A percentile compares a stretch with the other conserved stretches of the same genome.
These are phyloP conservation scores for Arxiozyma bovina DNA, from an alignment of 1,139 yeast species.

Conservation along the genomic window DNA sequence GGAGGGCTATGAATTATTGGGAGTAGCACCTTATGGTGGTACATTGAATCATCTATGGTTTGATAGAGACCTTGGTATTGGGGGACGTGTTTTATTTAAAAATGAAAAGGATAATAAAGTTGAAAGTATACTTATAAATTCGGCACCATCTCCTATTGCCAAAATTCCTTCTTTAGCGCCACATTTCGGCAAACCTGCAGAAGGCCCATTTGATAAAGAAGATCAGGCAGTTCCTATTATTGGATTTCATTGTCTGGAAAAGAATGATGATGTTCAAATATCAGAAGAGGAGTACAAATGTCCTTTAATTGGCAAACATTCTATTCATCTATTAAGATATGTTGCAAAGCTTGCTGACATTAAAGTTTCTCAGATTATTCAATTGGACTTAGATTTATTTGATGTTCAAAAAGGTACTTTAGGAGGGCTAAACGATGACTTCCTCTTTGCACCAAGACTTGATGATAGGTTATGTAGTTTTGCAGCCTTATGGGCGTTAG, in stretches of 20 bases:
- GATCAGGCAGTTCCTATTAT: slow-evolving; percentile 56
- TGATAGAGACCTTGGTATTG: slow-evolving; percentile 61
- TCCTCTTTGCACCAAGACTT: slow-evolving; percentile 54
- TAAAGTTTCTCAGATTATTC: slow-evolving; percentile 44
- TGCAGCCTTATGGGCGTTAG: slow-evolving; percentile 46
- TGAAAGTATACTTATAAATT: slow-evolving; percentile 41
- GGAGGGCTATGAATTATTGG: slow-evolving; percentile 54
- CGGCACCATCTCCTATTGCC: slow-evolving; percentile 57
- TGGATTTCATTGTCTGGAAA: slow-evolving; percentile 35
- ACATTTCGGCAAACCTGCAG: slow-evolving; percentile 48
- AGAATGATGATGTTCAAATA: slow-evolving; percentile 7
- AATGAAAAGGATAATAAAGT: slow-evolving; percentile 32
- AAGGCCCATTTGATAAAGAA: slow-evolving; percentile 49
- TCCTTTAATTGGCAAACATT: slow-evolving; percentile 55
- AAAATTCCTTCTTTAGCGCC: slow-evolving; percentile 59
- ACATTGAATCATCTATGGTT: slow-evolving; percentile 49
- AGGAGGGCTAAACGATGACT: slow-evolving; percentile 55
- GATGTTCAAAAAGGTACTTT: slow-evolving; percentile 55
- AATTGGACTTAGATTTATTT: slow-evolving; percentile 52
- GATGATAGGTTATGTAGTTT: slow-evolving; percentile 62
- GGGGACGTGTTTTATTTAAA: slow-evolving; percentile 48
- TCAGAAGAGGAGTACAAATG: slow-evolving; percentile 46
- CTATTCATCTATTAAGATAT: slow-evolving; percentile 47
- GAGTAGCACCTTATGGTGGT: slow-evolving; percentile 63
- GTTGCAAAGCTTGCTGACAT: slow-evolving; percentile 43